Percentiles rank a stretch among this genome's conserved stretches.
phyloP scores from a whole-genome alignment of 2,329 filamentous ascomycete species.

The Colletotrichum sp. region DNA sequence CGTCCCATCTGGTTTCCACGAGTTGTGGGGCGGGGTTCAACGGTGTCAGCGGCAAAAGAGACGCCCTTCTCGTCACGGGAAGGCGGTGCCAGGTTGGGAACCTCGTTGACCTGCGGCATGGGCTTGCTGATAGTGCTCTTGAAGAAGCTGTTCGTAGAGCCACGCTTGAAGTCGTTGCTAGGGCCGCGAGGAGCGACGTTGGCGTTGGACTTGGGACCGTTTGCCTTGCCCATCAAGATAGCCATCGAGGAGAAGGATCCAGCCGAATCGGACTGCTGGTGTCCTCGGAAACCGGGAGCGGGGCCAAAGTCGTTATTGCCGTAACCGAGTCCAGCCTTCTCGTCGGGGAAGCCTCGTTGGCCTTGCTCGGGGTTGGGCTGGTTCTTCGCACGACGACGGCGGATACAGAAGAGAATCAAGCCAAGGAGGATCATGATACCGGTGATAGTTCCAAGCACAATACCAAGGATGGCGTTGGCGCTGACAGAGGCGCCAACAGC shows the following conservation, averaged over 20 bases:
- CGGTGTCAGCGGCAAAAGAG: constrained; percentile 37
- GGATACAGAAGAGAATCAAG: constrained; percentile 70
- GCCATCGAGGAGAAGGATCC: constrained; percentile 68
- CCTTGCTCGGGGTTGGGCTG: constrained; percentile 54
- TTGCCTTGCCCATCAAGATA: constrained; percentile 63
- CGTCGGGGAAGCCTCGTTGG: constrained; percentile 50
- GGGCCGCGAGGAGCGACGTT: constrained; percentile 23
- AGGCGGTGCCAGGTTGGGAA: constrained; percentile 28
- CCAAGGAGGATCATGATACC: constrained; percentile 75
- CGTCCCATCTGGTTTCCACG: constrained; percentile 29
- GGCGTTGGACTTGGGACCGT: constrained; percentile 38
- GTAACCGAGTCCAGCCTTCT: constrained; percentile 61
- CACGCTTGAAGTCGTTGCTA: constrained; percentile 61
- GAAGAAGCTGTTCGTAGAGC: constrained; percentile 59
- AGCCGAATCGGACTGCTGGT: constrained; percentile 57
- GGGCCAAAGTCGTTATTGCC: constrained; percentile 34
- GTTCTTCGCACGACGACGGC: constrained; percentile 62
- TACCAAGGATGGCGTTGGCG: constrained; percentile 72
- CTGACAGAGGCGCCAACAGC: constrained; percentile 27
- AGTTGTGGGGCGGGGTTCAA: constrained; percentile 40
- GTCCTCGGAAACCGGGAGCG: constrained; percentile 48
- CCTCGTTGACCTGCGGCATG: constrained; percentile 49
- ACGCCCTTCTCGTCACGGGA: constrained; percentile 42
- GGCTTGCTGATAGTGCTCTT: constrained; percentile 69
- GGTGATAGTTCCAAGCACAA: constrained; percentile 81